Evolutionary conservation across 164 flowering plant genomes (phyloP).

Genomic region (Stephania yunnanensis): DNA sequence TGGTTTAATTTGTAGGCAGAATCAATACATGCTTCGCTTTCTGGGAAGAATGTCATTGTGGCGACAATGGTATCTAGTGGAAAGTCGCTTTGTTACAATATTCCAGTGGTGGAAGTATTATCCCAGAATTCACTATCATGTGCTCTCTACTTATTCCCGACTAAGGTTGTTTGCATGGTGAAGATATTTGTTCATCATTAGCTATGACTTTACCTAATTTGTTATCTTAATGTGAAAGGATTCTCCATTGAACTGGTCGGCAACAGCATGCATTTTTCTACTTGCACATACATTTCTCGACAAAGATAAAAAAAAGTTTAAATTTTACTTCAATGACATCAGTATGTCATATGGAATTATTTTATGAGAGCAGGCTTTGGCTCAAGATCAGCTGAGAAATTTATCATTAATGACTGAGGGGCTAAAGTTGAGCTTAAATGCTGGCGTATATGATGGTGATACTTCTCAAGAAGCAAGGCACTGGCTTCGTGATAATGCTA

Average conservation of each 20-base stretch:
- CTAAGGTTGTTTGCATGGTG: conserved; percentile 51
- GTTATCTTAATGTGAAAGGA: neutral
- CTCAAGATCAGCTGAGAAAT: conserved; percentile 88
- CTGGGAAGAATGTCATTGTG: conserved; percentile 74
- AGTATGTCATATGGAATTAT: neutral
- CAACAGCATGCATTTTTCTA: neutral
- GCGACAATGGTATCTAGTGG: conserved; percentile 98
- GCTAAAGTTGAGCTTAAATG: conserved; percentile 34
- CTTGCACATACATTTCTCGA: neutral
- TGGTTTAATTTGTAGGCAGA: conserved; percentile 50
- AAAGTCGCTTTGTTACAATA: conserved; percentile 91
- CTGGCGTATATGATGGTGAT: conserved; percentile 95
- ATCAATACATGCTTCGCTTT: conserved; percentile 65
- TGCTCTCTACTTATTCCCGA: conserved; percentile 89
- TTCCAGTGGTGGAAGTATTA: conserved; percentile 81
- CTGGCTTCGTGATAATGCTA: conserved; percentile 70
- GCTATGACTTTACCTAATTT: neutral
- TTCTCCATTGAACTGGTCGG: neutral
- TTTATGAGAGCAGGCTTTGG: conserved; percentile 61
- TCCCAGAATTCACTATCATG: conserved; percentile 51
- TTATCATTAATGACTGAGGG: conserved; percentile 44
- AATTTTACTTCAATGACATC: neutral
- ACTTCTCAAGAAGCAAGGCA: conserved; percentile 61
- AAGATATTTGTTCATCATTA: neutral
- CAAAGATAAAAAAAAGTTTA: neutral